These are phyloP conservation scores for Neltuma alba DNA, from an alignment of 306 rosid species.

Conservation along the genomic window DNA sequence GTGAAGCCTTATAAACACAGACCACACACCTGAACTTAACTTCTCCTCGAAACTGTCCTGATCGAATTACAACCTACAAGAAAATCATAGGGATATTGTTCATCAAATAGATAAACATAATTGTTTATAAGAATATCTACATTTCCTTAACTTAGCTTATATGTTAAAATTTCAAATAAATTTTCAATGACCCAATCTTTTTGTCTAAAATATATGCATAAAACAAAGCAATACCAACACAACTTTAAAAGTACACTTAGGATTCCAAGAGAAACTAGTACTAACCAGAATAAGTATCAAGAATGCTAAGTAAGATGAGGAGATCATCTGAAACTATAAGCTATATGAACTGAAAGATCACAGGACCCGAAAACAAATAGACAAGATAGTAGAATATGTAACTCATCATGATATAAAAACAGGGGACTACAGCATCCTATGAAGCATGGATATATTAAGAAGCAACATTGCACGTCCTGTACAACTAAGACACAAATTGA, in stretches of 20 bases:
- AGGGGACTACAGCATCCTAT: background rate
- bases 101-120: slow-evolving; percentile 23
- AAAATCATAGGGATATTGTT: slow-evolving; percentile 31
- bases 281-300: background rate
- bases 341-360: background rate
- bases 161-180: slow-evolving; percentile 6
- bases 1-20: slow-evolving; percentile 36
- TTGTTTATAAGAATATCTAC: background rate
- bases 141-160: background rate
- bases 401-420: background rate
- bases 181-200: background rate
- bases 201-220: background rate
- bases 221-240: background rate
- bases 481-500: background rate
- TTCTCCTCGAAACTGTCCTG: slow-evolving; percentile 87
- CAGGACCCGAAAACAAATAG: background rate
- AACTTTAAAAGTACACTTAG: slow-evolving; percentile 1
- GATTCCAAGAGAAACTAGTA: slow-evolving; percentile 5
- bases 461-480: background rate
- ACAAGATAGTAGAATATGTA: background rate
- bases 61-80: slow-evolving; percentile 71
- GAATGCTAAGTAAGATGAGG: background rate
- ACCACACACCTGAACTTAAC: slow-evolving; percentile 77
- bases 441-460: background rate
- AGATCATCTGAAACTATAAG: background rate